Evolutionary conservation across 345 rosid species (phyloP).

Genomic region (Rhodamnia rubescens): DNA sequence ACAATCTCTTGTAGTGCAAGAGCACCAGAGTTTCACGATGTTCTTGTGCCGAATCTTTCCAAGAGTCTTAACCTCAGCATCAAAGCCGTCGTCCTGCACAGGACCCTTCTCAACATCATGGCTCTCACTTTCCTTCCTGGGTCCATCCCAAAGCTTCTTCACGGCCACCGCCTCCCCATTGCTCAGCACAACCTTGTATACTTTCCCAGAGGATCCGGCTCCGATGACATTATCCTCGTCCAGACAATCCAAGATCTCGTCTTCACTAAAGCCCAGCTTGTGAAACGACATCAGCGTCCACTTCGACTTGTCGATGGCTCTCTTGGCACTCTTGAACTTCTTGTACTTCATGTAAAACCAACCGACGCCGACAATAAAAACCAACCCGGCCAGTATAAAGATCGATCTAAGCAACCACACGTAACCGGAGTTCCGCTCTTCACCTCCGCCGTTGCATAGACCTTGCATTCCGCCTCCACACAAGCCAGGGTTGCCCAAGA

Average conservation of each 20-base stretch:
- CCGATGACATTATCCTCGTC: constrained; percentile 96
- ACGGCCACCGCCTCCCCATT: constrained; percentile 88
- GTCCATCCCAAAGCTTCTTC: constrained; percentile 82
- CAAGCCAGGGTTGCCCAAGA: constrained; percentile 71
- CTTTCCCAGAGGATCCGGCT: constrained; percentile 81
- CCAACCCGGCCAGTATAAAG: constrained; percentile 55
- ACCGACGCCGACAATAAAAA: constrained; percentile 52
- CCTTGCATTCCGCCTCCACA: constrained; percentile 56
- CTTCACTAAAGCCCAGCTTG: constrained; percentile 80
- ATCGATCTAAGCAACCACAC: constrained; percentile 66
- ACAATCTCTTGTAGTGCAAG: constrained; percentile 76
- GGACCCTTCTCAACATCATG: constrained; percentile 61
- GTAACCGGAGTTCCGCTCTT: constrained; percentile 44
- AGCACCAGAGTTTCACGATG: constrained; percentile 95
- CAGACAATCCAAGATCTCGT: constrained; percentile 71
- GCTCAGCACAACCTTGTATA: constrained; percentile 78
- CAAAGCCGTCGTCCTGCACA: constrained; percentile 60
- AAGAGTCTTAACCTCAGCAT: constrained; percentile 78
- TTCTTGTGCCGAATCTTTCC: constrained; percentile 98
- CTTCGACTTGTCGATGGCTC: constrained; percentile 61
- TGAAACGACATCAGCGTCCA: constrained; percentile 98
- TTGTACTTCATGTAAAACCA: constrained; percentile 83
- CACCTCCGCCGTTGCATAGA: constrained; percentile 38
- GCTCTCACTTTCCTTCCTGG: constrained; percentile 28
- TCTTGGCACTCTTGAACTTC: constrained; percentile 48